Conservation (phyloP, 169 alveolate genomes). For the Hepatocystis sp. region DNA sequence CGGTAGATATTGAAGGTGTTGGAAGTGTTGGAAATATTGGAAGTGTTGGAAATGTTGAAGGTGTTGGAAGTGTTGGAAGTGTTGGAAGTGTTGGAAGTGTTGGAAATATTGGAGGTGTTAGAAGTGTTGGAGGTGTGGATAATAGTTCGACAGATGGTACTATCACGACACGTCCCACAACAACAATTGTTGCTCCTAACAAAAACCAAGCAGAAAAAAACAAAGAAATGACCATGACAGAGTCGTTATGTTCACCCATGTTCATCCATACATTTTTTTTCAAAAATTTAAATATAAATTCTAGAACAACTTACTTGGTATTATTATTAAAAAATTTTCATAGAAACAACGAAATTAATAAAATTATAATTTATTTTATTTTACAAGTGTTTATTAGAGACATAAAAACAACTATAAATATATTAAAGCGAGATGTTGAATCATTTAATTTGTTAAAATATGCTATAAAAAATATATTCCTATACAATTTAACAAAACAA, state of each 20-base stretch:
- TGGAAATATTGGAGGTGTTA: too few species aligned
- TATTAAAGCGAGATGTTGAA: conserved; percentile 54
- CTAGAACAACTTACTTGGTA: conserved; percentile 49
- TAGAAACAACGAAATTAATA: conserved; percentile 54
- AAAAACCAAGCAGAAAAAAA: background rate
- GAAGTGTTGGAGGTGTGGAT: too few species aligned
- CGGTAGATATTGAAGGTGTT: background rate
- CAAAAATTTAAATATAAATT: conserved; percentile 66
- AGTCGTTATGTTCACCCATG: conserved; percentile 41
- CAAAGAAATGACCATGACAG: conserved; percentile 35
- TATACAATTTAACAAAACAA: conserved; percentile 36
- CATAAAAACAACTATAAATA: conserved; percentile 52
- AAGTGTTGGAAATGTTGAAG: background rate
- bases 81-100: background rate
- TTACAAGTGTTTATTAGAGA: conserved; percentile 50
- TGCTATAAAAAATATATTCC: conserved; percentile 43
- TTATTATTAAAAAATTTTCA: conserved; percentile 47
- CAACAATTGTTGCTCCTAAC: background rate
- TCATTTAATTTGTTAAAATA: conserved; percentile 58
- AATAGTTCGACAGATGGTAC: background rate
- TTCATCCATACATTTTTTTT: conserved; percentile 61
- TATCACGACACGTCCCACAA: too few species aligned
- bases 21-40: background rate
- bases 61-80: background rate
- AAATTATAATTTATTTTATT: conserved; percentile 38